Evolutionary conservation across 2,329 filamentous ascomycete species (phyloP).

Genomic region (Incumbomyces delicatus): DNA sequence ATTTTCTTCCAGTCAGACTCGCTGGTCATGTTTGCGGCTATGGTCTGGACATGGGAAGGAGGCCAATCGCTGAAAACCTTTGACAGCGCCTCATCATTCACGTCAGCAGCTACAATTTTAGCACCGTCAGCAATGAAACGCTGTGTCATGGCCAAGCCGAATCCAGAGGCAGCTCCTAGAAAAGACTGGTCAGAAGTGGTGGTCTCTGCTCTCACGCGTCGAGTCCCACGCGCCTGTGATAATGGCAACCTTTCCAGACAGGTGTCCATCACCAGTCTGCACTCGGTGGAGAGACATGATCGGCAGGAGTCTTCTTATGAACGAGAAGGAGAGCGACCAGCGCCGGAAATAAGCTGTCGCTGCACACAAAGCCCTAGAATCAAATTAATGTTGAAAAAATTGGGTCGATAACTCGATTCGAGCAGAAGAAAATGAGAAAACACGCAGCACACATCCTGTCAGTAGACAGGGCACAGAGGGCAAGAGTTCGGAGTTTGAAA

Average conservation of each 20-base stretch:
- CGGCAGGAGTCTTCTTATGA: not conserved
- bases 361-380: too few species aligned
- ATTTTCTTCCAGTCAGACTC: constrained; percentile 17
- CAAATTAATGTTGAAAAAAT: not conserved
- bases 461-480: too few species aligned
- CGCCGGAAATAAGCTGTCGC: too few species aligned
- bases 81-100: constrained; percentile 24
- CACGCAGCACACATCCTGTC: too few species aligned
- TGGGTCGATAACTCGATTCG: not conserved
- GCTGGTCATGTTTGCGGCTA: constrained; percentile 16
- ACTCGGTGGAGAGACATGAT: constrained; percentile 15
- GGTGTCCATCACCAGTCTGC: constrained; percentile 22
- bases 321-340: not conserved
- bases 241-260: constrained; percentile 37
- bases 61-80: constrained; percentile 1
- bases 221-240: constrained; percentile 30
- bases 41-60: constrained; percentile 11
- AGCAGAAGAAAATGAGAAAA: too few species aligned
- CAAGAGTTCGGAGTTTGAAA: too few species aligned
- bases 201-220: too few species aligned
- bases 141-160: constrained; percentile 32
- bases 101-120: constrained; percentile 33
- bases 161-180: constrained; percentile 33
- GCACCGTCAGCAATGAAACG: constrained; percentile 33
- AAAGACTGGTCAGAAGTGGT: not conserved